Evolutionary conservation across 2,329 filamentous ascomycete species (phyloP), one percentile per base, ranked within the genome.

Genomic region (Hymenoscyphus linearis): DNA sequence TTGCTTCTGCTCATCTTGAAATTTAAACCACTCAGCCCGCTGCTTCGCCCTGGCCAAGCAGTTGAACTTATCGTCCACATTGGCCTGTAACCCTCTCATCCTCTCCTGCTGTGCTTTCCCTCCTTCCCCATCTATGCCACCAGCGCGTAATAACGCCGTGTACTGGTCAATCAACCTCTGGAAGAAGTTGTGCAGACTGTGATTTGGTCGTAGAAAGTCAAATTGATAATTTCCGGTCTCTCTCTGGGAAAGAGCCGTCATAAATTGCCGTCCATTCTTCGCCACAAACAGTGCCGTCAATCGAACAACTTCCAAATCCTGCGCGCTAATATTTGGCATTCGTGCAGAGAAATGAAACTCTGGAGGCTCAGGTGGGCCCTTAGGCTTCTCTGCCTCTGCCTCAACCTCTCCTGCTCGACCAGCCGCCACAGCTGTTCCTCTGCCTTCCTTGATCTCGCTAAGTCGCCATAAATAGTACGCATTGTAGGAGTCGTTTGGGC

Each of bases 141-240:
- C 82, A 7, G 85, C 82, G 60, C 85, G 84, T 60, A 96, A 73
- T 34, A 97, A 78, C 57, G 88, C 82, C n/a, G 89, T 89, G 75
- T 98, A 98, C 74, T 99, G 95, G 68, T 98, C 93, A 63, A 97
- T 87, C 62, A 96, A 82, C 66, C 93, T 86, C 68, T 91, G 90
- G 76, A 97, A 98, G 78, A 95, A 98, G 74, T 93, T 93, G 78
- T 98, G 92, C 65, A 97, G 87, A 71, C 91, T 96, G 79, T 99
- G 95, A 71, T 96, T 96, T 16, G 93, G 91, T 59, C 93, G 87
- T 58, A 99, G 81, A 72, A 99, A 99, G 76, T 97, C 92, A 74
- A 98, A 99, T 74, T 99, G 93, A 67, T 87, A 92, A 75, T 97
- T 98, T 71, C 89, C 85, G 18, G 89, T 84, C 78, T 99, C 93